Evolutionary conservation across 208 protist genomes (phyloP).

Genomic region (Trypanosoma congolense): DNA sequence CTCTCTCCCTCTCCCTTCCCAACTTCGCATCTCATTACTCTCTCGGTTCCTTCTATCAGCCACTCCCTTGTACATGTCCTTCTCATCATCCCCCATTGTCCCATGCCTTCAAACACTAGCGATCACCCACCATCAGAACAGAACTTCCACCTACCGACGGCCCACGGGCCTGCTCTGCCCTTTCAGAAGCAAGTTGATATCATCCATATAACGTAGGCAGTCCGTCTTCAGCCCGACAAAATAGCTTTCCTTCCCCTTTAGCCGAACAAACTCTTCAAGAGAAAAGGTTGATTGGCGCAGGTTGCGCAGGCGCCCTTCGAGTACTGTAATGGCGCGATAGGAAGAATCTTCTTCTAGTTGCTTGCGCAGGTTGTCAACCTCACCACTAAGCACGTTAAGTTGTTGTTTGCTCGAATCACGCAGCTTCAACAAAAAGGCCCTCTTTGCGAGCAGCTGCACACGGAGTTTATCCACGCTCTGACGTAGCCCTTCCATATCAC

Average conservation of each 20-base stretch:
- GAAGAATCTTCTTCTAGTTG: slow-evolving; percentile 48
- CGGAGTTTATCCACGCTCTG: slow-evolving; percentile 59
- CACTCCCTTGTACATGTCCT: background rate
- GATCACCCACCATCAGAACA: slow-evolving; percentile 21
- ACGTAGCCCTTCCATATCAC: slow-evolving; percentile 67
- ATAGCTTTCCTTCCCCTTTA: slow-evolving; percentile 87
- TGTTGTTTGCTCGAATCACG: slow-evolving; percentile 71
- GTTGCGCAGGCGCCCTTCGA: slow-evolving; percentile 83
- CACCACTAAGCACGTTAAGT: slow-evolving; percentile 50
- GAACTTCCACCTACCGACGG: slow-evolving; percentile 3
- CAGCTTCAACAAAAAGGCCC: slow-evolving; percentile 50
- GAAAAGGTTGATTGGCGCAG: slow-evolving; percentile 84
- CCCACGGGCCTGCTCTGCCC: slow-evolving; percentile 34
- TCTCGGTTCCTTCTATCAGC: too few species aligned
- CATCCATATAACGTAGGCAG: slow-evolving; percentile 79
- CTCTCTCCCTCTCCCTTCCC: background rate
- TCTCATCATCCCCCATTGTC: background rate
- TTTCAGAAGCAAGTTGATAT: slow-evolving; percentile 78
- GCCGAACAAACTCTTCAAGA: slow-evolving; percentile 85
- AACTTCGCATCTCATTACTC: background rate
- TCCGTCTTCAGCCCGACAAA: slow-evolving; percentile 79
- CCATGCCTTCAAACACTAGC: slow-evolving; percentile 1
- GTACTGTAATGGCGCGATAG: slow-evolving; percentile 47
- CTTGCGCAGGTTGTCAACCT: slow-evolving; percentile 52
- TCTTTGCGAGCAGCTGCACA: slow-evolving; percentile 39